Evolutionary conservation across 768 basidiomycete species (phyloP).

Genomic region (Coprinopsis strossmayeri): DNA sequence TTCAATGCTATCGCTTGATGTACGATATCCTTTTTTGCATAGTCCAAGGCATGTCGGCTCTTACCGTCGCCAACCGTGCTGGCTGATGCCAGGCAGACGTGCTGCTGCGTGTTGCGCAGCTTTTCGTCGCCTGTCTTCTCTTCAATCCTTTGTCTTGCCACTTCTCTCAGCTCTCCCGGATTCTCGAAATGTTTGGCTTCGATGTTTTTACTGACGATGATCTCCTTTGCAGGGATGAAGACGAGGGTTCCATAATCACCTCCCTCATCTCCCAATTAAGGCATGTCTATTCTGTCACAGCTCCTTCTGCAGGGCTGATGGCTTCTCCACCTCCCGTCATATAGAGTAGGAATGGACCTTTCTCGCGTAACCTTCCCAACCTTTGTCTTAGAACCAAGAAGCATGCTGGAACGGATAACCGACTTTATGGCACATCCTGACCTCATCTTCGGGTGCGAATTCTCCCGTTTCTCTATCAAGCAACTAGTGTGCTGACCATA

Average conservation of each 20-base stretch:
- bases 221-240: conserved; percentile 63
- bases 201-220: conserved; percentile 13
- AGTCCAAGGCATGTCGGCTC: too few relatives aligned
- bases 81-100: not conserved
- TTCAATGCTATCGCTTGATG: too few relatives aligned
- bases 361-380: conserved; percentile 90
- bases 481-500: not conserved
- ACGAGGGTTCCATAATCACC: conserved; percentile 86
- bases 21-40: too few relatives aligned
- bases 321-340: too few relatives aligned
- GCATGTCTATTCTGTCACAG: conserved; percentile 27
- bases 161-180: not conserved
- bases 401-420: conserved; percentile 96
- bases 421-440: conserved; percentile 99
- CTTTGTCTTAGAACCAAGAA: conserved; percentile 94
- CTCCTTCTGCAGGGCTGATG: too few relatives aligned
- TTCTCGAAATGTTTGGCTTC: too few relatives aligned
- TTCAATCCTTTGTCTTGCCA: not conserved
- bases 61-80: not conserved
- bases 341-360: conserved; percentile 94
- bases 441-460: conserved; percentile 84
- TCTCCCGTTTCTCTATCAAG: conserved; percentile 6
- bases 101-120: not conserved
- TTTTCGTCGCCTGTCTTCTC: too few relatives aligned
- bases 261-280: conserved; percentile 86